These are phyloP conservation scores for Microcyclosporella mali DNA, from an alignment of 2,329 filamentous ascomycete species.

Conservation along the genomic window DNA sequence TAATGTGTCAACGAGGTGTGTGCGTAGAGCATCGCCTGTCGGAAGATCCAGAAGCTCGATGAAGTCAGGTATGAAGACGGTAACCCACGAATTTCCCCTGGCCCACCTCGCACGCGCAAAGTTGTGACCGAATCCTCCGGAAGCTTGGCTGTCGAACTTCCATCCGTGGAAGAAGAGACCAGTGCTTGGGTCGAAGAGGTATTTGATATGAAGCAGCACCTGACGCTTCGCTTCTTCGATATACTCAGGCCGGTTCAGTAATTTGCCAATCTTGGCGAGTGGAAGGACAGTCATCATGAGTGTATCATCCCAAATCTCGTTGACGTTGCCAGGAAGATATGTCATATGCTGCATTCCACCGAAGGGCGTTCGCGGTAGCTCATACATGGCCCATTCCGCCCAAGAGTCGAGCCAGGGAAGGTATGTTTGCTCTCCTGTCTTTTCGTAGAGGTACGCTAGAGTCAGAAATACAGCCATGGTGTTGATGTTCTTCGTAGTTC, in stretches of 20 bases:
- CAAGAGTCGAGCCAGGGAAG: conserved; percentile 72
- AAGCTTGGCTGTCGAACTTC: conserved; percentile 59
- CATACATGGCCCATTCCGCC: conserved; percentile 78
- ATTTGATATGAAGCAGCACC: conserved; percentile 71
- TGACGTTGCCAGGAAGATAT: conserved; percentile 62
- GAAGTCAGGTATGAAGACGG: conserved; percentile 77
- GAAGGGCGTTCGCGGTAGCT: conserved; percentile 63
- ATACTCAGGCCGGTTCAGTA: conserved; percentile 65
- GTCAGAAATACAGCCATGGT: conserved; percentile 76
- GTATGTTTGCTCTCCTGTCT: conserved; percentile 61
- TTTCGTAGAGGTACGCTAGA: conserved; percentile 71
- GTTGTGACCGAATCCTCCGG: conserved; percentile 49
- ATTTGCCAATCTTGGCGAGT: conserved; percentile 69
- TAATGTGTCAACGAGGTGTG: conserved; percentile 57
- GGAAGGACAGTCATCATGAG: conserved; percentile 84
- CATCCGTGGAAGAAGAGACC: conserved; percentile 79
- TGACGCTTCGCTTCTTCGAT: conserved; percentile 71
- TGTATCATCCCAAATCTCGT: conserved; percentile 80
- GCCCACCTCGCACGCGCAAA: conserved; percentile 53
- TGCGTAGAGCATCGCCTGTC: conserved; percentile 53
- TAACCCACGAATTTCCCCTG: conserved; percentile 66
- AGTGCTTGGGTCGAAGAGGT: conserved; percentile 64
- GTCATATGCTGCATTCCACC: conserved; percentile 72
- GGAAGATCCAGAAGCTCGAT: conserved; percentile 63
- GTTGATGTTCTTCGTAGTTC: conserved; percentile 80